phyloP scores from a whole-genome alignment of 2,329 filamentous ascomycete genomes.

The Arthrobotrys pseudoclavata region DNA sequence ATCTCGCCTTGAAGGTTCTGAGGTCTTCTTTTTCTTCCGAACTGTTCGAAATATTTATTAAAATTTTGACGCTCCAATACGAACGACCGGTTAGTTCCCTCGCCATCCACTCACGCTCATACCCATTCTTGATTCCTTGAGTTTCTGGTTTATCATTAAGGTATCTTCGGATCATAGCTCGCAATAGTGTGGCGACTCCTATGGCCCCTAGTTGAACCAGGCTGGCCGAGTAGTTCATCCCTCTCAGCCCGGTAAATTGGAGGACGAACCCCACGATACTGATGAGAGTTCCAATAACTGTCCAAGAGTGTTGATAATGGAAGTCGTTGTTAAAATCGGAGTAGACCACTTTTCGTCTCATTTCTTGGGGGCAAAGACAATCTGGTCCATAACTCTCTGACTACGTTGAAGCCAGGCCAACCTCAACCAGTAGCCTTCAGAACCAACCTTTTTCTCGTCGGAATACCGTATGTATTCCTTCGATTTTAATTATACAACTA shows the following conservation, averaged over 20 bases:
- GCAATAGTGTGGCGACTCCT: conserved; percentile 41
- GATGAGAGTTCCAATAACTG: conserved; percentile 31
- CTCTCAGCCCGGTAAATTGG: conserved; percentile 61
- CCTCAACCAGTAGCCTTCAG: conserved; percentile 6
- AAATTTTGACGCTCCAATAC: not conserved
- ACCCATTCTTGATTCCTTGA: conserved; percentile 23
- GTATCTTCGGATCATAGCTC: conserved; percentile 59
- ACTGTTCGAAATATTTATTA: not conserved
- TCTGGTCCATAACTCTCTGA: conserved; percentile 61
- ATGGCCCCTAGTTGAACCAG: conserved; percentile 59
- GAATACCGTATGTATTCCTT: conserved; percentile 59
- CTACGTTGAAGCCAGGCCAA: conserved; percentile 61
- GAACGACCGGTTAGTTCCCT: not conserved
- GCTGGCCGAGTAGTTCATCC: conserved; percentile 59
- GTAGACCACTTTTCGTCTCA: conserved; percentile 18
- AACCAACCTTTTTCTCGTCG: not conserved
- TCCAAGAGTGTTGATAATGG: conserved; percentile 9
- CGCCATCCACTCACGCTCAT: conserved; percentile 59
- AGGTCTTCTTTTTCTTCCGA: not conserved
- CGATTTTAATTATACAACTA: conserved; percentile 65
- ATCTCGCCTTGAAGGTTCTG: not conserved
- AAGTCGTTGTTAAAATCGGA: not conserved
- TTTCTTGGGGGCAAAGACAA: conserved; percentile 47
- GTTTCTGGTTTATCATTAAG: conserved; percentile 35
- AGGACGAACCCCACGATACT: conserved; percentile 58